Evolutionary conservation across 2,329 filamentous ascomycete species (phyloP), one percentile per base, ranked within the genome.

Genomic region (Fusarium setosum): DNA sequence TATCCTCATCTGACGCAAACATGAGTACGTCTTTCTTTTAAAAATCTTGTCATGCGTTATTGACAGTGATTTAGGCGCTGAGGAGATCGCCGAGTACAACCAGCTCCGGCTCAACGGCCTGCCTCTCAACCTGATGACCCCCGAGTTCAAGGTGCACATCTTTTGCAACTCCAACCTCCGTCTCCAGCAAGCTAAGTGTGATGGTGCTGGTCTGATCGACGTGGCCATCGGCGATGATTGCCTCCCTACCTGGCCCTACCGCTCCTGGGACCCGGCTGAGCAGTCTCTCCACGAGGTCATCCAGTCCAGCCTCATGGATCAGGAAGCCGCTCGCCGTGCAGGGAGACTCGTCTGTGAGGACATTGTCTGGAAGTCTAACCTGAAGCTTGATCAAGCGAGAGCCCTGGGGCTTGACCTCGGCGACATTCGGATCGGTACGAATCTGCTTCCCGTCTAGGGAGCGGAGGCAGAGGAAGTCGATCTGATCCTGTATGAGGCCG

Each of bases 361-460:
- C 2, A 52, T 78, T 10, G 53, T 75, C 2, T 18, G 11, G 32
- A 76, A 76, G 44, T 67, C 69, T 4, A 75, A 75, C 38, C 12
- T 23, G 8, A 73, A 66, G 29, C 64, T 79, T 1, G 45, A 59
- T 0, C 60, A 74, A 17, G 76, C 76, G 3, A 54, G 53, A 4
- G 23, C 23, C 9, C 51, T 71, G 2, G 72, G 72, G 1, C 3
- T 77, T 21, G 6, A 26, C 0, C 32, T 76, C 2, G 18, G 51
- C 1, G 50, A 73, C 4, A 32, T 79, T 3, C 35, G 17, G 10
- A 68, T 79, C 17, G 72, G 74, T 7, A 20, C 60, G 5, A 61
- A 62, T 12, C 50, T 79, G 18, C 56, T 79, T 32, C 75, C 76
- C 4, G 66, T 67, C 4, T 78, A 75, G 76, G 37, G 42, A 4